These are phyloP conservation scores for Melocanna baccifera DNA, from an alignment of 176 grass and related monocot species.

Conservation along the genomic window DNA sequence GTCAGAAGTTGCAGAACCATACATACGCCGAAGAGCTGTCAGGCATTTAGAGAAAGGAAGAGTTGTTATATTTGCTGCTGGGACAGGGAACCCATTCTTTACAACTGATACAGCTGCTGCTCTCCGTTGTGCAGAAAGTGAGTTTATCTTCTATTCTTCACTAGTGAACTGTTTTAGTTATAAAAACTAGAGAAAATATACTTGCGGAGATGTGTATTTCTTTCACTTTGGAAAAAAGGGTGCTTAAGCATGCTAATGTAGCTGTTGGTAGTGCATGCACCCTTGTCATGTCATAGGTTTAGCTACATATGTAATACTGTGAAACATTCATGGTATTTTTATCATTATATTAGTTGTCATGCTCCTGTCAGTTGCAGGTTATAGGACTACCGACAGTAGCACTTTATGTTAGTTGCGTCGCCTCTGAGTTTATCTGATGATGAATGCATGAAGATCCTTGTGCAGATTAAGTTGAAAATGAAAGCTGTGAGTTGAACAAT, in stretches of 20 bases:
- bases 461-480: background rate
- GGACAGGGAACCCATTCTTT: conserved; percentile 97
- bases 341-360: background rate
- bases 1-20: conserved; percentile 98
- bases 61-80: conserved; percentile 98
- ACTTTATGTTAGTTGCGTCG: background rate
- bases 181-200: conserved; percentile 3
- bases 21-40: conserved; percentile 87
- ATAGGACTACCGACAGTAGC: background rate
- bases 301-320: background rate
- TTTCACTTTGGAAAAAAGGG: background rate
- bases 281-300: background rate
- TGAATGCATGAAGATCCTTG: conserved; percentile 9
- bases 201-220: background rate
- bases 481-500: background rate
- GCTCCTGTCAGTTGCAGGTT: background rate
- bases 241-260: background rate
- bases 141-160: conserved; percentile 39
- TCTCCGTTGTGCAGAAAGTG: conserved; percentile 97
- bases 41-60: conserved; percentile 98
- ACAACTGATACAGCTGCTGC: conserved; percentile 98
- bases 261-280: background rate
- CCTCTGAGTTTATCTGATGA: background rate
- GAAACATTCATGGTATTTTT: background rate
- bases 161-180: background rate